Evolutionary conservation across 2,329 filamentous ascomycete species (phyloP), one percentile per base, ranked within the genome.

Genomic region (Cercospora janseana): DNA sequence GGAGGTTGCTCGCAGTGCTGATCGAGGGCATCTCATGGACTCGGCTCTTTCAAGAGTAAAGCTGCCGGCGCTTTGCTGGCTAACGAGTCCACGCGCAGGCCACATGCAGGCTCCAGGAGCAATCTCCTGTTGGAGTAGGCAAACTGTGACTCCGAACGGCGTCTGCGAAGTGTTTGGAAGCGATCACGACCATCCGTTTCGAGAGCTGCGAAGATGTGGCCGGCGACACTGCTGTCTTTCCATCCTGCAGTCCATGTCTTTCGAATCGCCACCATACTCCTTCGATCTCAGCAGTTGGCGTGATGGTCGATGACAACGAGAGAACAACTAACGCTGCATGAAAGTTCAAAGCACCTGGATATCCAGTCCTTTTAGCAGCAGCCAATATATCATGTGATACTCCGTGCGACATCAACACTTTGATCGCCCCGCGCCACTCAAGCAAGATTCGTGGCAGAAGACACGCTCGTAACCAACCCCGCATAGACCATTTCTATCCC

Each of bases 261-360:
- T 45, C 47, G 47, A 20, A 50, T 34, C 47, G 20, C 31, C 41
- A 31, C 40, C 47, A 32, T 38, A 50, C 41, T 44, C 32, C 23
- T 37, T 23, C 38, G 46, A 49, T 38, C 21, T n/a, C 20, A 44
- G 21, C 21, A 23, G 38, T 28, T 29, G 46, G 38, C 46, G 37
- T 37, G 46, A 43, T 38, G 42, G 47, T 32, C 35, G 47, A 50
- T 21, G 38, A 26, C n/a, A n/a, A n/a, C n/a, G n/a, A 26, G 9
- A 18, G 24, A 3, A 29, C 10, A 21, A 20, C 34, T 20, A 20
- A 18, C 5, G 16, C 1, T 37, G 34, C n/a, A 9, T 37, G 32
- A 12, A 21, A 21, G 16, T 16, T 12, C 27, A 7, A 29, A 29
- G n/a, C n/a, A n/a, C n/a, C n/a, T n/a, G n/a, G n/a, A n/a, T n/a